Base-by-base conservation (phyloP, 2,329 filamentous ascomycete species). In the Neodidymelliopsis sp. region DNA sequence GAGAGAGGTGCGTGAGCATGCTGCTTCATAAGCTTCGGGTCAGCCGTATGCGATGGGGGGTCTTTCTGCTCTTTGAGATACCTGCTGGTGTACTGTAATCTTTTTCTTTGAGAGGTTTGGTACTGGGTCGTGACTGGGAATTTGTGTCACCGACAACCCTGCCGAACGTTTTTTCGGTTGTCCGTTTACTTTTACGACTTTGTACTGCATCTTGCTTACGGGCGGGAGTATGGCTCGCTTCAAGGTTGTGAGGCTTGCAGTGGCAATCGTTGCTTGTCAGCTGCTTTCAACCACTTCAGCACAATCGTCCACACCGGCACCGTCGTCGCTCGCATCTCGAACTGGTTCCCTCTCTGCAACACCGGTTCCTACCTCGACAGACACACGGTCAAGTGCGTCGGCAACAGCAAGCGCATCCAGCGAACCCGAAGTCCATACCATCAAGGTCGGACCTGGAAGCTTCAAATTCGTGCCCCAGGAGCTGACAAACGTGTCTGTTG, bases 401-500 rank as follows among this genome's bases (percentile, higher is more conserved):
- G 15, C 44, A 8, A 46, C 53, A 38, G 15, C 57, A 42, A 67
- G 57, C 6, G 44, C 58, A 9, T 58, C 62, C n/a, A 37, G 45
- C 25, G 53, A 46, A n/a, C 57, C 60, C 4, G 45, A 59, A 29
- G 56, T 64, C 2, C 67, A 76, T 38, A 65, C 60, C 0, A 65
- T 78, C 31, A 62, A 67, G 11, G 75, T 72, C 22, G 75, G 73
- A 16, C 60, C 68, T 11, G 62, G 62, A 5, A 62, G 62, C 6
- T 67, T 73, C 46, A 63, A 61, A 23, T 77, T 72, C 41, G 57
- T 62, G 8, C 76, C 76, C 1, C 68, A 70, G 27, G 62, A 63
- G 23, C 60, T 76, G 23, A 54, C 50, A 10, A 59, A 66, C 34
- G 74, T 75, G 9, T 62, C 63, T 6, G 60, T 69, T 2, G 75